These are phyloP conservation scores for Sorghum bicolor DNA, from an alignment of 176 grass and related monocot species.

Conservation along the genomic window DNA sequence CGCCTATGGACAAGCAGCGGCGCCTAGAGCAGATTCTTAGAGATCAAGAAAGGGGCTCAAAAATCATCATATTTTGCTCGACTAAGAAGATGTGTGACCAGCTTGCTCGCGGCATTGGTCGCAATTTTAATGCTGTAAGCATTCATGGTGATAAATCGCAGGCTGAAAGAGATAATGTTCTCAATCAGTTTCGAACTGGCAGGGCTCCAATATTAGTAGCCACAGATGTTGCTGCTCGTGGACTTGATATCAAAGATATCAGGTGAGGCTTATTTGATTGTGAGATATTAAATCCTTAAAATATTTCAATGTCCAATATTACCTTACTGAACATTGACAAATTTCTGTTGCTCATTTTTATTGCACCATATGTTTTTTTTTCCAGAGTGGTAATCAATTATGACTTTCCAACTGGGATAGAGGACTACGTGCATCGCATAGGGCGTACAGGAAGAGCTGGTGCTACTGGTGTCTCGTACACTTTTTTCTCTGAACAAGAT, in stretches of 20 bases:
- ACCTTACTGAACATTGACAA: background rate
- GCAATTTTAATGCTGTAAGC: conserved; percentile 75
- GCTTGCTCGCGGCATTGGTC: conserved; percentile 70
- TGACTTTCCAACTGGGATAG: conserved; percentile 91
- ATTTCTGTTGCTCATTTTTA: conserved; percentile 24
- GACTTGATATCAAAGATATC: conserved; percentile 97
- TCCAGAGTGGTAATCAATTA: conserved; percentile 95
- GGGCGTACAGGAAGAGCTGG: conserved; percentile 93
- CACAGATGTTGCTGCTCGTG: conserved; percentile 95
- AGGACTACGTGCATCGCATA: conserved; percentile 96
- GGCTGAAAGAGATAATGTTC: conserved; percentile 79
- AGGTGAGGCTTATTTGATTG: conserved; percentile 40
- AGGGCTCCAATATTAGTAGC: conserved; percentile 85
- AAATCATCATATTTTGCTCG: conserved; percentile 93
- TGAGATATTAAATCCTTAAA: conserved; percentile 9
- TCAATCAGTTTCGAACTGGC: conserved; percentile 87
- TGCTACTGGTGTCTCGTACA: conserved; percentile 84
- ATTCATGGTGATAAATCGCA: conserved; percentile 97
- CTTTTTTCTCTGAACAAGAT: conserved; percentile 91
- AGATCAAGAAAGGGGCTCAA: conserved; percentile 89
- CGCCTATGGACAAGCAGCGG: conserved; percentile 72
- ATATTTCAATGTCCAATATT: conserved; percentile 15
- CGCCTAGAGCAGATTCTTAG: conserved; percentile 96
- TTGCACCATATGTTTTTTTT: conserved; percentile 25
- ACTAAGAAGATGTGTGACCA: conserved; percentile 95